A percentile compares a stretch with the other conserved stretches of the same genome.
Evolutionary conservation across 345 rosid genomes (phyloP).

Genomic region (Hibiscus tridactylites): DNA sequence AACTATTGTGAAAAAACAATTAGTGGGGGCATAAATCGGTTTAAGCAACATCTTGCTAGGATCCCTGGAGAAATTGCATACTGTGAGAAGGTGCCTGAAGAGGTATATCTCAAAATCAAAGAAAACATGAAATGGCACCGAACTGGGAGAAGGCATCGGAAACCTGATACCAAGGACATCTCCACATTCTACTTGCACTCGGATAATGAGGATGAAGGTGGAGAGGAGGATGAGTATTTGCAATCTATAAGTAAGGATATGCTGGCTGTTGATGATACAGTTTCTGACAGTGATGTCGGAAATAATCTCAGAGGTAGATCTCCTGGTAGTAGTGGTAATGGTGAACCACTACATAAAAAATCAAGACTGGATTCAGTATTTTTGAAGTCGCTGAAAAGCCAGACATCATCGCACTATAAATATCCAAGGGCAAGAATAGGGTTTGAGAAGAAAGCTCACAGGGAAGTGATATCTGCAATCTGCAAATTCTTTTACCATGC

Average conservation of each 20-base stretch:
- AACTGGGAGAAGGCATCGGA: slow-evolving; percentile 51
- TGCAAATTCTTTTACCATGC: slow-evolving; percentile 53
- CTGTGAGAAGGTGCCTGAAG: slow-evolving; percentile 67
- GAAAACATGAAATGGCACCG: slow-evolving; percentile 84
- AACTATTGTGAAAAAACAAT: slow-evolving; percentile 62
- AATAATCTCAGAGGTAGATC: slow-evolving; percentile 30
- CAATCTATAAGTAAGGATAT: slow-evolving; percentile 38
- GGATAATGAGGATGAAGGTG: slow-evolving; percentile 49
- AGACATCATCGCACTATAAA: slow-evolving; percentile 31
- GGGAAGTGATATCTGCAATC: slow-evolving; percentile 46
- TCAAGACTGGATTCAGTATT: slow-evolving; percentile 43
- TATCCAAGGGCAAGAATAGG: slow-evolving; percentile 26
- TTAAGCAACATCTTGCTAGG: slow-evolving; percentile 75
- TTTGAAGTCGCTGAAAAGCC: slow-evolving; percentile 30
- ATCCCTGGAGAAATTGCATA: slow-evolving; percentile 77
- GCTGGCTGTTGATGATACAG: slow-evolving; percentile 37
- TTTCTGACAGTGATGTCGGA: slow-evolving; percentile 37
- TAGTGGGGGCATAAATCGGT: slow-evolving; percentile 76
- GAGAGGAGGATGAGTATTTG: slow-evolving; percentile 37
- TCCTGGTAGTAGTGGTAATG: slow-evolving; percentile 31
- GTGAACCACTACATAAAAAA: slow-evolving; percentile 38
- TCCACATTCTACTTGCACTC: slow-evolving; percentile 34
- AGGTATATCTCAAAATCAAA: slow-evolving; percentile 59
- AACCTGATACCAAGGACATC: slow-evolving; percentile 24
- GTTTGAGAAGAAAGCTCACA: slow-evolving; percentile 32